Conservation (phyloP, 495 filamentous ascomycete genomes). For the Talaromyces ruber region DNA sequence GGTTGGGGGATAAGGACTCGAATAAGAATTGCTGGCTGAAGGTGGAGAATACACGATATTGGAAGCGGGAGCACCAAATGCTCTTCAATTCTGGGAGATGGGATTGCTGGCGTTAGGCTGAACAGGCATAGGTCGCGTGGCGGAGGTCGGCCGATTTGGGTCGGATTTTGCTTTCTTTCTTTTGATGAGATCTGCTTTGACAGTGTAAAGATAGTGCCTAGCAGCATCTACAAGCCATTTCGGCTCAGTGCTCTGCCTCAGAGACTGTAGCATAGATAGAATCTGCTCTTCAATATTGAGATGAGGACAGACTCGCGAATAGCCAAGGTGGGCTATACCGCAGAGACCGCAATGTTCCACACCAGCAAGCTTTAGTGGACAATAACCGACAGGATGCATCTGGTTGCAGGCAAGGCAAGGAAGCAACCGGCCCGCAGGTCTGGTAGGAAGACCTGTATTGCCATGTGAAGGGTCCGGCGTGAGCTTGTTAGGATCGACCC, state of each 20-base stretch:
- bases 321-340: conserved; percentile 56
- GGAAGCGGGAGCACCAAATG: background rate
- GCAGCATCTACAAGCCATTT: conserved; percentile 41
- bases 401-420: conserved; percentile 48
- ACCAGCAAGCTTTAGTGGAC: conserved; percentile 52
- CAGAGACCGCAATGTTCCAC: conserved; percentile 59
- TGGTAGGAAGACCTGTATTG: conserved; percentile 5
- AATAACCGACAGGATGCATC: conserved; percentile 46
- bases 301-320: conserved; percentile 49
- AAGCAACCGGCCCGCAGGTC: conserved; percentile 8
- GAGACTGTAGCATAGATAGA: conserved; percentile 46
- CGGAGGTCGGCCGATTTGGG: background rate
- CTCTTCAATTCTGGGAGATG: background rate
- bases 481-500: conserved; percentile 19
- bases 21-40: background rate
- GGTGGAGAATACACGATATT: background rate
- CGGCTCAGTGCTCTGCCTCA: conserved; percentile 49
- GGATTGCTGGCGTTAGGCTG: background rate
- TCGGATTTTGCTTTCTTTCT: conserved; percentile 14
- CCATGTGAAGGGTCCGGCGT: conserved; percentile 32
- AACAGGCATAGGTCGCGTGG: background rate
- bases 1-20: background rate
- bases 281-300: conserved; percentile 49
- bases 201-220: conserved; percentile 45
- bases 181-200: conserved; percentile 46